Base-by-base conservation (phyloP, 2,329 filamentous ascomycete species). In the Fusarium albosuccineum region DNA sequence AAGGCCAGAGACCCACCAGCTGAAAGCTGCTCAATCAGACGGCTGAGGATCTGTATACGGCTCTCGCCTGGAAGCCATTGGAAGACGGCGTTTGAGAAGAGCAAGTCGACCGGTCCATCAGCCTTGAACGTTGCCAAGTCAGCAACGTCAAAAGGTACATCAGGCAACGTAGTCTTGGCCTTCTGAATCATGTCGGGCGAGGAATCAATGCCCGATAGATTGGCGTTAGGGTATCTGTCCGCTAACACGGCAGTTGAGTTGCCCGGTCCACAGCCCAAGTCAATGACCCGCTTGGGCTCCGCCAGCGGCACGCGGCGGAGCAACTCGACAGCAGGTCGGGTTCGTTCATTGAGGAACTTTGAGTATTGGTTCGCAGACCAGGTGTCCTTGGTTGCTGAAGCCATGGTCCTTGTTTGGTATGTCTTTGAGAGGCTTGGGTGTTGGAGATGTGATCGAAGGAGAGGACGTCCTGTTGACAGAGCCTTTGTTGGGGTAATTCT, bases 231-330 rank as follows among this genome's bases (percentile, higher is more conserved):
- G 71, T 84, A 89, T 5, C 79, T 79, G 3, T 73, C 67, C 5
- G 76, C 74, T 2, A 89, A 79, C 1, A 83, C 81, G 1, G 76
- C 74, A 0, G 87, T 89, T 3, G 84, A 87, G 76, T 88, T 89
- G 6, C 84, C 87, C 0, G 87, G 87, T 0, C 87, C 87, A 73
- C 87, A 89, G 67, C 87, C 87, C 1, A 89, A 78, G 61, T 89
- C 87, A 67, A 87, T 77, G 67, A 89, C 82, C 29, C 73, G 76
- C 9, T 76, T 70, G n/a, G 84, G 76, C 0, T 70, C 56, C 13
- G 76, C 66, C 1, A 83, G 76, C 0, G 78, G 77, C 3, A 87
- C 72, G 33, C 82, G 83, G 6, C 82, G 65, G 9, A 89, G 74
- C 1, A 89, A 81, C 63, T 89, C 87, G 41, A 80, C 77, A 0